Evolutionary conservation across 495 filamentous ascomycete genomes (phyloP), one percentile per base, ranked within the genome.

Genomic region (Amniculicola lignicola): DNA sequence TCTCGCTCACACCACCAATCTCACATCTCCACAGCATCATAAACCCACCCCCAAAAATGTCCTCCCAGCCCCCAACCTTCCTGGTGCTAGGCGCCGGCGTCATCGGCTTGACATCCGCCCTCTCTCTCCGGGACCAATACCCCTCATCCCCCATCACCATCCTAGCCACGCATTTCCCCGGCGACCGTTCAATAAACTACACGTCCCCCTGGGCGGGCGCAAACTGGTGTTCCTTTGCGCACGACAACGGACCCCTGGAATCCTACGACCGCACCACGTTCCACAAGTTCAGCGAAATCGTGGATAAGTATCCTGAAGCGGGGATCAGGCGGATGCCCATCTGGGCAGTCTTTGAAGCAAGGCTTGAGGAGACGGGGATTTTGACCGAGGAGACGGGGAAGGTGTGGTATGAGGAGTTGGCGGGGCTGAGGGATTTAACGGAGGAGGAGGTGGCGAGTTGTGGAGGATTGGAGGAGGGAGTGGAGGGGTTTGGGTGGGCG

Each of bases 191-290:
- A 18, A 56, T 66, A 15, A 49, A 59, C 4, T 70, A 68, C 31
- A 51, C 57, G 2, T 68, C 66, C 2, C 67, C 65, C 2, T 70
- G 66, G 67, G 66, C 61, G 3, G 64, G 61, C 25, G 67, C 67
- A 19, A 70, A 70, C 39, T 70, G 67, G 67, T 40, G 54, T 4
- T 54, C 48, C 27, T 44, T 64, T 3, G 65, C 67, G n/a, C 56
- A 54, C 4, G 68, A 70, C 35, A 67, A 61, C 44, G 66, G 68
- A 10, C 51, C 57, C 1, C 56, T 68, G 14, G 68, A 70, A 22
- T 40, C 54, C 12, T 74, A 71, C 68, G 73, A 76, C 21, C 38
- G 24, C 2, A 54, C 71, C 29, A 74, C 72, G 1, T 73, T 71
- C 50, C 16, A 49, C 19, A 69, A 69, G 36, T 65, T 75, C 9